phyloP scores from a whole-genome alignment of 805 yeast species.

The Metschnikowia lochheadii region DNA sequence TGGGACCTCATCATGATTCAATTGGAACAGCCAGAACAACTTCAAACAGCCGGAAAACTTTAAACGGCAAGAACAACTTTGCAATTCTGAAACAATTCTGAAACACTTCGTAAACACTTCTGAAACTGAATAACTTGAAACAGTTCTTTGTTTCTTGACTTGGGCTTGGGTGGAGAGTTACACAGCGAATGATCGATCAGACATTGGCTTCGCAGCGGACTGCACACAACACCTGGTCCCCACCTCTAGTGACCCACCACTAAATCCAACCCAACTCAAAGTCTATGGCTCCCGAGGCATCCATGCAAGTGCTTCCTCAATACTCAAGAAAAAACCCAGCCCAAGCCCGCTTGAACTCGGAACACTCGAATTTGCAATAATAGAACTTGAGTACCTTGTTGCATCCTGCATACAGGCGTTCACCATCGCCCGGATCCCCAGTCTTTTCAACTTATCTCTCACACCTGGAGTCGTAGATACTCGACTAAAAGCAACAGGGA shows the following conservation, averaged over 20 bases:
- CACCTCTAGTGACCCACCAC: not conserved
- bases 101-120: too few species aligned
- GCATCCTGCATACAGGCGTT: conserved; percentile 15
- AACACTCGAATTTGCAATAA: not conserved
- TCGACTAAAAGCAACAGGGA: conserved; percentile 58
- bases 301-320: conserved; percentile 50
- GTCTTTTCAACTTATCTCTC: conserved; percentile 44
- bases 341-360: conserved; percentile 15
- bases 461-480: conserved; percentile 48
- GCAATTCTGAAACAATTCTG: too few species aligned
- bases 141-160: not conserved
- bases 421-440: conserved; percentile 48
- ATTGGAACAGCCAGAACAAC: too few species aligned
- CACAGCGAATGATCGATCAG: not conserved
- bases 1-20: not conserved
- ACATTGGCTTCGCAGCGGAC: not conserved
- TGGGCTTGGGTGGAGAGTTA: not conserved
- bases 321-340: conserved; percentile 42
- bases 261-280: too few species aligned
- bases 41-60: not conserved
- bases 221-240: not conserved
- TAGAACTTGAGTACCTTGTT: not conserved
- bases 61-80: not conserved
- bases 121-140: too few species aligned
- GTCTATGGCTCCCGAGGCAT: not conserved